Evolutionary conservation across 2,329 filamentous ascomycete species (phyloP), one percentile per base, ranked within the genome.

Genomic region (Chaetomiaceae sp.): DNA sequence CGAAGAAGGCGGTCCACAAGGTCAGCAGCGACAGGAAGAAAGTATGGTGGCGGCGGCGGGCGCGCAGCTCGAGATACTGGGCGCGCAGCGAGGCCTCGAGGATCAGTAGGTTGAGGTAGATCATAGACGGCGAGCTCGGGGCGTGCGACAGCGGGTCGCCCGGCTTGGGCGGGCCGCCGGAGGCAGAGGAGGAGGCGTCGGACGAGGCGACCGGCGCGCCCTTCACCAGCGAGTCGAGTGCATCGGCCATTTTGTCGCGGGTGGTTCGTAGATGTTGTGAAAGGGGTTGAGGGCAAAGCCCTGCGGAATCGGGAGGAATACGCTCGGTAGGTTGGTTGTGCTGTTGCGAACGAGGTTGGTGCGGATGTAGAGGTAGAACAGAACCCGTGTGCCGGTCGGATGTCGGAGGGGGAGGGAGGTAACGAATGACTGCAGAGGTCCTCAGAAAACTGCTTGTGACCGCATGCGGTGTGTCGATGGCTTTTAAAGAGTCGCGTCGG

Each of bases 31-130:
- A 75, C 18, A 97, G 73, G 61, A 97, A 95, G 68, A 97, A 94
- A 2, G 88, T 90, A 66, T 98, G 91, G 59, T 96, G 88, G 14
- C 93, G 84, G 38, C 89, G 79, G 34, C 93, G 84, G 38, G 89
- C 86, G 49, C 91, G 86, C 36, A 97, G 77, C 52, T 89, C 87
- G 47, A 98, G 81, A 67, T 94, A 97, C 60, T 98, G 93, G 19
- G 88, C 84, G 55, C 93, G 88, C 29, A 98, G 74, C 5, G 89
- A 95, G 39, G 88, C 89, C 66, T 98, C 93, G 66, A 98, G 86
- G 59, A 98, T 94, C 49, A 98, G 79, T 19, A 98, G 84, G 68
- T 98, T 98, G 60, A 98, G 82, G 70, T 98, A 98, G 62, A 98
- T 96, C 73, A 95, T 93, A 45, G 88, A 88, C 37, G 90, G 90